phyloP scores from a whole-genome alignment of 148 eudicot genomes.

The Rhododendron simsii region DNA sequence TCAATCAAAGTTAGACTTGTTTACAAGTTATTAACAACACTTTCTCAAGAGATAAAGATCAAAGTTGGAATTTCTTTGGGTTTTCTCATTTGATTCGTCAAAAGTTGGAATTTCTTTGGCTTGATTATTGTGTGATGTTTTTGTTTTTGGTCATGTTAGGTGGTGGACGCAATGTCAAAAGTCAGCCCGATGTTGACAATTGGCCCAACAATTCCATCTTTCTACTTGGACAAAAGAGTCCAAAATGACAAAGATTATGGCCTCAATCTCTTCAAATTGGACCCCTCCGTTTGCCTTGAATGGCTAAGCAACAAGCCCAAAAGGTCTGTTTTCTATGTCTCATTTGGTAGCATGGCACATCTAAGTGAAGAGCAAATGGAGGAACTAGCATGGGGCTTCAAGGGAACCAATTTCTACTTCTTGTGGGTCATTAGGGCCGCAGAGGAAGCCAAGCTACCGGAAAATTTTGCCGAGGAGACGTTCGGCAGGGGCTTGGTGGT shows the following conservation, averaged over 20 bases:
- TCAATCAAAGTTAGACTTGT: no score
- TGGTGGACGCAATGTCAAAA: conserved; percentile 34
- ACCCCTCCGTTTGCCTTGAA: conserved; percentile 1
- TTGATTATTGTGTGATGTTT: no score
- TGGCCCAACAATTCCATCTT: conserved; percentile 52
- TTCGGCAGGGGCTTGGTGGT: conserved; percentile 29
- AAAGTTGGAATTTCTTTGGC: no score
- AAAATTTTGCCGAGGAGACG: conserved; percentile 4
- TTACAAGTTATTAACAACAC: no score
- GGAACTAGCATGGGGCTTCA: conserved; percentile 39
- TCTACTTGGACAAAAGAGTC: conserved; percentile 37
- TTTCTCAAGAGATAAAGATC: no score
- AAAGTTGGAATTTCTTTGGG: no score
- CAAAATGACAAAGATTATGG: conserved; percentile 30
- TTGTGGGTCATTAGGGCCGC: conserved; percentile 32
- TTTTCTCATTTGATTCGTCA: no score
- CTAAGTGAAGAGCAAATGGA: conserved; percentile 27
- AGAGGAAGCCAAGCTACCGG: conserved; percentile 24
- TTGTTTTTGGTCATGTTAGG: conserved; percentile 10
- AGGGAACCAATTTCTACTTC: conserved; percentile 17
- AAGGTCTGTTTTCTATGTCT: conserved; percentile 39
- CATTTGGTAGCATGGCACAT: conserved; percentile 47
- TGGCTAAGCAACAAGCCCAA: conserved; percentile 43
- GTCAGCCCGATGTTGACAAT: conserved; percentile 31
- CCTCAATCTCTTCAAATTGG: conserved; percentile 24